These are phyloP conservation scores for Papilionanthe hybrid DNA, from an alignment of 116 monocot species.

Conservation along the genomic window DNA sequence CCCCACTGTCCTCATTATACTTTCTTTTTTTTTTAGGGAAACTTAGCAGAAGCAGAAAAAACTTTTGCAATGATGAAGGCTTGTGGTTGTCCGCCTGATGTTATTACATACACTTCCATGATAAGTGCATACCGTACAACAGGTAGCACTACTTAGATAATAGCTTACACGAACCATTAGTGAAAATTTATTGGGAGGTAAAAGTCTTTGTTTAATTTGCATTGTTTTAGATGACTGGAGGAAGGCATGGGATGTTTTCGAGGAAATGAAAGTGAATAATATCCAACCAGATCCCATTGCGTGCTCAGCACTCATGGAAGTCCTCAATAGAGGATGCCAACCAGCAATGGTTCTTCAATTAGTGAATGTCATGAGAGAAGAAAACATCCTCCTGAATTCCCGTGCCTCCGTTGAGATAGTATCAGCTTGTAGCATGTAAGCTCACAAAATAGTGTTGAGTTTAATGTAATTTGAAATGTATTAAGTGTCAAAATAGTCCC, in stretches of 20 bases:
- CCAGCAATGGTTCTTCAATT: slow-evolving; percentile 61
- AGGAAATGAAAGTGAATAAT: slow-evolving; percentile 72
- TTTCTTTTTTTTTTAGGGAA: slow-evolving; percentile 45
- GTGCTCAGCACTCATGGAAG: slow-evolving; percentile 78
- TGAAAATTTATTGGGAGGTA: neutral
- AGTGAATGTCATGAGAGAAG: slow-evolving; percentile 71
- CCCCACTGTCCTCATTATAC: slow-evolving; percentile 8
- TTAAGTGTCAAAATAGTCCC: too few species aligned
- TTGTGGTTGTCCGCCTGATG: slow-evolving; percentile 57
- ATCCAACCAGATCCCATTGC: slow-evolving; percentile 72
- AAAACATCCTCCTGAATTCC: slow-evolving; percentile 56
- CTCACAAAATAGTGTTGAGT: neutral
- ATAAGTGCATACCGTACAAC: slow-evolving; percentile 70
- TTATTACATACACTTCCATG: slow-evolving; percentile 80
- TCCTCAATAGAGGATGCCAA: slow-evolving; percentile 69
- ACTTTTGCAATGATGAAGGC: slow-evolving; percentile 64
- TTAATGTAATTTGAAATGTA: neutral
- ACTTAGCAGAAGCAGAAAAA: slow-evolving; percentile 67
- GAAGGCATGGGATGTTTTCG: slow-evolving; percentile 74
- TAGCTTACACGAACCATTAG: neutral
- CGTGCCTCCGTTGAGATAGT: slow-evolving; percentile 63
- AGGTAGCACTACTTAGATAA: slow-evolving; percentile 32
- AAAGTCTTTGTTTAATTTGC: neutral
- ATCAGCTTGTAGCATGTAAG: slow-evolving; percentile 93
- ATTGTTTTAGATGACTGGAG: slow-evolving; percentile 55